phyloP scores from a whole-genome alignment of 805 yeast species.

The Zygoascus ofunaensis region DNA sequence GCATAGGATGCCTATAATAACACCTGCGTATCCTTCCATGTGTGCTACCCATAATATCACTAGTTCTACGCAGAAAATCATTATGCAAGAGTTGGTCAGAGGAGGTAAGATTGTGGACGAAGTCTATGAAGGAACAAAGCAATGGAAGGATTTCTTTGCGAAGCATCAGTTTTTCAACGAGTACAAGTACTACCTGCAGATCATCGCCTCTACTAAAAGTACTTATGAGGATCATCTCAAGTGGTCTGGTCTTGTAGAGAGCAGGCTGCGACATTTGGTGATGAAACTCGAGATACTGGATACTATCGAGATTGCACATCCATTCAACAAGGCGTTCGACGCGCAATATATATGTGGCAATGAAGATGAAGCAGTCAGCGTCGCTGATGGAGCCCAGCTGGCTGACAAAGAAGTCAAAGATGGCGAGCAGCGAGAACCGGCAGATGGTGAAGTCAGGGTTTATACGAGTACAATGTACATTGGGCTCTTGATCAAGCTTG shows the following conservation, averaged over 20 bases:
- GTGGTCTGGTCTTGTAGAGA: conserved; percentile 91
- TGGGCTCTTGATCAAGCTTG: conserved; percentile 55
- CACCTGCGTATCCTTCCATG: conserved; percentile 98
- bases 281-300: conserved; percentile 70
- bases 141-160: conserved; percentile 68
- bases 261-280: conserved; percentile 72
- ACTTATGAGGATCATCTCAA: conserved; percentile 73
- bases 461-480: conserved; percentile 70
- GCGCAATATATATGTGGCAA: conserved; percentile 40
- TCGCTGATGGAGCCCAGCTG: conserved; percentile 54
- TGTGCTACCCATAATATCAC: conserved; percentile 97
- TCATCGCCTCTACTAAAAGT: conserved; percentile 68
- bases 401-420: conserved; percentile 35
- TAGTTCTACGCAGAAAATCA: conserved; percentile 74
- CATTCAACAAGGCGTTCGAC: conserved; percentile 71
- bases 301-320: conserved; percentile 80
- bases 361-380: conserved; percentile 47
- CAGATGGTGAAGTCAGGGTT: conserved; percentile 28
- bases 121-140: conserved; percentile 50
- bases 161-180: conserved; percentile 75
- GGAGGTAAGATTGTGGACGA: conserved; percentile 66
- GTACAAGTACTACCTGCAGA: conserved; percentile 79
- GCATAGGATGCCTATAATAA: conserved; percentile 95
- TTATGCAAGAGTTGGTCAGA: conserved; percentile 67
- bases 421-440: conserved; percentile 22